phyloP scores from a whole-genome alignment of 495 filamentous ascomycete species.

The Recurvomyces mirabilis region DNA sequence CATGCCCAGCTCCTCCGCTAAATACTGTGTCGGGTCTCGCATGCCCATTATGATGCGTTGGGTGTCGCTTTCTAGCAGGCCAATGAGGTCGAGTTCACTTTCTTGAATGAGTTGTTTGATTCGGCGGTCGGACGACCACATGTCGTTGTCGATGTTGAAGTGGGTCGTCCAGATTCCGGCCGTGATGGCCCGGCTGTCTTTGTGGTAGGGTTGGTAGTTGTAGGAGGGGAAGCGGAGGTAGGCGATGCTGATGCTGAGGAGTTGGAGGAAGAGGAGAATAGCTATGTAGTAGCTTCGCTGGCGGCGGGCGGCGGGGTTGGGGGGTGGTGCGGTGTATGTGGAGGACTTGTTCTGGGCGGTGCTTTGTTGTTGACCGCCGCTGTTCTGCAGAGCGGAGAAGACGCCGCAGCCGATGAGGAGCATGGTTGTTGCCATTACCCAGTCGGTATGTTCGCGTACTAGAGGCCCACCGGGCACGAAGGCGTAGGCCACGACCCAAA shows the following conservation, averaged over 20 bases:
- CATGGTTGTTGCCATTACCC: constrained; percentile 82
- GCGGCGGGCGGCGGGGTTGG: constrained; percentile 43
- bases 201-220: constrained; percentile 82
- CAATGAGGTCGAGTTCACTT: constrained; percentile 87
- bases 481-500: constrained; percentile 97
- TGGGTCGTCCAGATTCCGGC: constrained; percentile 99
- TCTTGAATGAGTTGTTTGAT: constrained; percentile 90
- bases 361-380: constrained; percentile 6
- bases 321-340: constrained; percentile 30
- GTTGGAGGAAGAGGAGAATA: constrained; percentile 58
- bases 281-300: constrained; percentile 63
- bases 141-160: constrained; percentile 96
- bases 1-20: constrained; percentile 95
- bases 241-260: constrained; percentile 68
- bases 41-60: constrained; percentile 99
- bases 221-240: constrained; percentile 92
- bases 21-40: constrained; percentile 87
- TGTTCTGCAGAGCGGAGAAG: constrained; percentile 54
- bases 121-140: constrained; percentile 93
- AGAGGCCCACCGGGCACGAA: constrained; percentile 96
- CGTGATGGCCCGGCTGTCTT: constrained; percentile 73
- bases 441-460: constrained; percentile 89
- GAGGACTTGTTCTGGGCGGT: background rate
- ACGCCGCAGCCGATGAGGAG: constrained; percentile 74
- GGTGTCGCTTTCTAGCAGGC: constrained; percentile 83